phyloP scores from a whole-genome alignment of 495 filamentous ascomycete species.

The Neurospora sp. region DNA sequence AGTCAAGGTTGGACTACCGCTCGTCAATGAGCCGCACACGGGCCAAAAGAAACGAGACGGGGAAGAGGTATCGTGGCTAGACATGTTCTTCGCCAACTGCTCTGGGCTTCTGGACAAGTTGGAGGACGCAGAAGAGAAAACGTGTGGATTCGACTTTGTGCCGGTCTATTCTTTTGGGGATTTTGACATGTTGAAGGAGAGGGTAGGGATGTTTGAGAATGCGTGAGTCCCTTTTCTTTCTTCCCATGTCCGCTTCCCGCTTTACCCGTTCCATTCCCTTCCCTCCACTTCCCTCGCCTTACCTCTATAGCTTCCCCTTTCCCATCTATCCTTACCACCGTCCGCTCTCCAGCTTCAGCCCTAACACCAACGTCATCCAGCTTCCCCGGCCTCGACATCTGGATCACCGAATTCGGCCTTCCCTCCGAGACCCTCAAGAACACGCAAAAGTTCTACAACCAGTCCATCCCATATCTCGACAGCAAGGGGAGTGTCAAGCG shows the following conservation, averaged over 20 bases:
- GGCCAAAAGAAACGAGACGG: neutral
- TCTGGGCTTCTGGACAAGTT: constrained; percentile 9
- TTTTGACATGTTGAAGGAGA: constrained; percentile 43
- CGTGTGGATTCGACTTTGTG: constrained; percentile 52
- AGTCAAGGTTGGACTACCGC: constrained; percentile 41
- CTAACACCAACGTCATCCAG: neutral
- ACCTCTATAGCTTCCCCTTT: no score
- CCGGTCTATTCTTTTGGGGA: constrained; percentile 57
- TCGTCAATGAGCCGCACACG: constrained; percentile 36
- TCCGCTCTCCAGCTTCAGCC: neutral
- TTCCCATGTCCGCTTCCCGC: neutral
- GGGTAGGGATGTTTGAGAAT: constrained; percentile 17
- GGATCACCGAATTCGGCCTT: constrained; percentile 51
- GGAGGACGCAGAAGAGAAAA: constrained; percentile 2
- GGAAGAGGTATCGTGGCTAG: constrained; percentile 33
- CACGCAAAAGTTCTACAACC: constrained; percentile 48
- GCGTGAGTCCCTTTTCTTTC: constrained; percentile 9
- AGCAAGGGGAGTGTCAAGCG: constrained; percentile 33
- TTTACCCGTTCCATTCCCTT: no score
- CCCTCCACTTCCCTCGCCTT: no score
- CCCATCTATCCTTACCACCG: neutral
- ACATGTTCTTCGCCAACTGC: constrained; percentile 42
- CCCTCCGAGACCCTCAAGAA: constrained; percentile 29
- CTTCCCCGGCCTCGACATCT: constrained; percentile 41
- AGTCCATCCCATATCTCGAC: constrained; percentile 42